phyloP scores from a whole-genome alignment of 495 filamentous ascomycete species.

The Penicillium coffeae region DNA sequence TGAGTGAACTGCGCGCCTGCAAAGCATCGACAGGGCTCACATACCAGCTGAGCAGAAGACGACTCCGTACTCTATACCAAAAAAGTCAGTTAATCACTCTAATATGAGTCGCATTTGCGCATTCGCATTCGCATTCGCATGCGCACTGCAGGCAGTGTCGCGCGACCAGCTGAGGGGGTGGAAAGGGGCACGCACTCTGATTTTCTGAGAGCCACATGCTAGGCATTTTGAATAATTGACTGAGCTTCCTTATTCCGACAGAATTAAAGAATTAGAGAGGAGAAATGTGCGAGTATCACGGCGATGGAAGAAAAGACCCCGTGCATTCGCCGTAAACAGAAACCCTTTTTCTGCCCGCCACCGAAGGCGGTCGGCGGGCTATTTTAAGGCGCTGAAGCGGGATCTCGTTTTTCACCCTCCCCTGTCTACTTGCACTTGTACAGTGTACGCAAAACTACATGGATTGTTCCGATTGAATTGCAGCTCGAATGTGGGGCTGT shows the following conservation, averaged over 20 bases:
- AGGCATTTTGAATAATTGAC: conserved; percentile 41
- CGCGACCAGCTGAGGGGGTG: not conserved
- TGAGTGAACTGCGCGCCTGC: conserved; percentile 2
- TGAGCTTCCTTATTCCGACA: no score
- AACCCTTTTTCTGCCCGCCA: conserved; percentile 13
- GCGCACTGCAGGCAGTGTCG: not conserved
- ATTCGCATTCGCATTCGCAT: no score
- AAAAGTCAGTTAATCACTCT: not conserved
- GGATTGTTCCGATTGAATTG: no score
- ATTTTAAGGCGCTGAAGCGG: conserved; percentile 10
- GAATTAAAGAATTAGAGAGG: no score
- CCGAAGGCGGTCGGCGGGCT: conserved; percentile 10
- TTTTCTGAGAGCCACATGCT: conserved; percentile 94
- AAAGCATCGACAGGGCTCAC: conserved; percentile 27
- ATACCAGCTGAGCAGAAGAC: conserved; percentile 94
- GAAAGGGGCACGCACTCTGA: conserved; percentile 66
- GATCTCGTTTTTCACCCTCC: conserved; percentile 4
- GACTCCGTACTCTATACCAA: conserved; percentile 76
- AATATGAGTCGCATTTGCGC: no score
- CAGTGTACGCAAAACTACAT: no score
- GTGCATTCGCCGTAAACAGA: conserved; percentile 13
- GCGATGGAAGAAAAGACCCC: not conserved
- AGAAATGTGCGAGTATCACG: no score
- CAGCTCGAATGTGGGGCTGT: no score
- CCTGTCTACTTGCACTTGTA: not conserved